Conservation (phyloP, 768 basidiomycete species). For the Pholiota microspora region DNA sequence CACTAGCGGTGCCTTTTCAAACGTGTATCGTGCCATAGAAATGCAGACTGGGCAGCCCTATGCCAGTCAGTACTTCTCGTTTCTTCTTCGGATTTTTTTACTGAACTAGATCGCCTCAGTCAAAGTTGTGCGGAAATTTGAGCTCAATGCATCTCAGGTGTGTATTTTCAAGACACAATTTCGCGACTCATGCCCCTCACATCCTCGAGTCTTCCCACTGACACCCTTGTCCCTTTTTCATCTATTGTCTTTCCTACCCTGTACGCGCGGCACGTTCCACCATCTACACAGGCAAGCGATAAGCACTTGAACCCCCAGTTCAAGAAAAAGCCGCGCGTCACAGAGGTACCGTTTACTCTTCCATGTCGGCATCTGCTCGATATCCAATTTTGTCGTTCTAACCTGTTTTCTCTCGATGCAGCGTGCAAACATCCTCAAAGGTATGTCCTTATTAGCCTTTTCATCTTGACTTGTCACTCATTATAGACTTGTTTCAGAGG, state of each 20-base stretch:
- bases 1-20: constrained; percentile 91
- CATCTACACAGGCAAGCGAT: constrained; percentile 66
- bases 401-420: constrained; percentile 36
- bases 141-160: constrained; percentile 89
- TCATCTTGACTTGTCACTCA: neutral
- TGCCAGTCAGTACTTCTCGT: constrained; percentile 57
- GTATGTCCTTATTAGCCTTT: constrained; percentile 31
- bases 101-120: constrained; percentile 43
- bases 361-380: constrained; percentile 8
- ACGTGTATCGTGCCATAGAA: constrained; percentile 93
- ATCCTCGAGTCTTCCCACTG: constrained; percentile 21
- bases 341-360: constrained; percentile 74
- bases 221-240: constrained; percentile 20
- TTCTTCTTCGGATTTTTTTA: constrained; percentile 9
- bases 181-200: constrained; percentile 19
- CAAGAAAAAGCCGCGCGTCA: constrained; percentile 96
- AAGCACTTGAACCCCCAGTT: constrained; percentile 92
- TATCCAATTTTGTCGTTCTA: constrained; percentile 22
- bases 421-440: constrained; percentile 98
- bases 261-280: constrained; percentile 32
- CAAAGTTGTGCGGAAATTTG: constrained; percentile 93
- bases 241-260: constrained; percentile 21
- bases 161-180: constrained; percentile 32
- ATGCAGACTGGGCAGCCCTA: constrained; percentile 71
- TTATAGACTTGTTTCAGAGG: constrained; percentile 56